These are phyloP conservation scores for Diphasiastrum complanatum DNA, from an alignment of 83 land plant species.

Conservation along the genomic window DNA sequence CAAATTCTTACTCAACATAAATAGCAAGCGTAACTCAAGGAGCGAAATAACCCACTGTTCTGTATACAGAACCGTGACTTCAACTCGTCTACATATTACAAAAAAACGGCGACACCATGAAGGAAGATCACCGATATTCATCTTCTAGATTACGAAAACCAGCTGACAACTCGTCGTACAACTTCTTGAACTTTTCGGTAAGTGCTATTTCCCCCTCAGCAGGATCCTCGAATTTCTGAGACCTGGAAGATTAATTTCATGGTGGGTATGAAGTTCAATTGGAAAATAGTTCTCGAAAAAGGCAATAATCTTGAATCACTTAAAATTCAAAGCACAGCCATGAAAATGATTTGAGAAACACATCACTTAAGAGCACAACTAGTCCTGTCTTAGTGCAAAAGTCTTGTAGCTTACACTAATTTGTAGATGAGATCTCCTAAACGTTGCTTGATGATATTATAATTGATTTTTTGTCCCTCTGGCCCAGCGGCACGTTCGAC, in stretches of 20 bases:
- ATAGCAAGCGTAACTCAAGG: no score
- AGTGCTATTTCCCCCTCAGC: constrained; percentile 87
- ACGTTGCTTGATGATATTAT: constrained; percentile 83
- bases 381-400: neutral
- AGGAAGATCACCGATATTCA: no score
- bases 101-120: no score
- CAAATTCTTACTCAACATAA: no score
- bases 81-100: no score
- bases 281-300: neutral
- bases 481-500: constrained; percentile 94
- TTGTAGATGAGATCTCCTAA: constrained; percentile 89
- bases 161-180: constrained; percentile 70
- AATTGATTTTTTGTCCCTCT: constrained; percentile 96
- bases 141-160: constrained; percentile 95
- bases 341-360: neutral
- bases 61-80: no score
- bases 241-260: no score
- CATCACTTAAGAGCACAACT: neutral
- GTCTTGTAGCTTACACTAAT: constrained; percentile 63
- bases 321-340: neutral
- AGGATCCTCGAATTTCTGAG: constrained; percentile 98
- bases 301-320: neutral
- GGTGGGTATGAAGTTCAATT: neutral
- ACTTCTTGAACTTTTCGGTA: constrained; percentile 61
- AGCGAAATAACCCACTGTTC: no score